A percentile compares a stretch with the other conserved stretches of the same genome.
Conservation (phyloP, 2,329 filamentous ascomycete species). For the Xylaria sp. region DNA sequence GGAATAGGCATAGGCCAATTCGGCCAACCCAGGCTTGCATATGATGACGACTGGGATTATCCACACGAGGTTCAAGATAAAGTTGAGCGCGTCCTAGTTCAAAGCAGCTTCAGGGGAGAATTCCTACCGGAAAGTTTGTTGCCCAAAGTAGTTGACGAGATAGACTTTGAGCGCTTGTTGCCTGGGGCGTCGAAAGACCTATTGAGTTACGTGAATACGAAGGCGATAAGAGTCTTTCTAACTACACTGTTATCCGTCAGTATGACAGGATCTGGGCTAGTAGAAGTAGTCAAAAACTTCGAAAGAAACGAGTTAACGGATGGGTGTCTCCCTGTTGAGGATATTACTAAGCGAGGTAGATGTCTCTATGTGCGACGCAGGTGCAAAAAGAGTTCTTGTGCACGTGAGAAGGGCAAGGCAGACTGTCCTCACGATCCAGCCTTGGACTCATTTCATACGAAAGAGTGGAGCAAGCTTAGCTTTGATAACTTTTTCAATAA, state of each 20-base stretch:
- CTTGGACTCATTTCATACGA: conserved; percentile 22
- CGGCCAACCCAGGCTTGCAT: background rate
- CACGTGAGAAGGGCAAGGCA: background rate
- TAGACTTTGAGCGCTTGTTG: conserved; percentile 19
- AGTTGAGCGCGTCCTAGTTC: background rate
- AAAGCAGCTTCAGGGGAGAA: background rate
- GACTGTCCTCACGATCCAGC: conserved; percentile 3
- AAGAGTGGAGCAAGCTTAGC: conserved; percentile 2
- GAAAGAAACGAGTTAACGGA: conserved; percentile 11
- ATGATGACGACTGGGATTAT: background rate
- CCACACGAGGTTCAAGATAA: background rate
- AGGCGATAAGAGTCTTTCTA: conserved; percentile 19
- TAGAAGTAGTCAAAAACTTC: conserved; percentile 15
- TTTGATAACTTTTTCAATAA: conserved; percentile 5
- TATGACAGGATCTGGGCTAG: background rate
- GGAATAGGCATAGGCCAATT: background rate
- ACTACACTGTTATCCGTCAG: background rate
- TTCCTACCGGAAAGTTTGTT: conserved; percentile 21
- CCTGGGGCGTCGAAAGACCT: conserved; percentile 15
- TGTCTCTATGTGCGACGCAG: conserved; percentile 3
- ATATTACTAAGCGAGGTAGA: conserved; percentile 11
- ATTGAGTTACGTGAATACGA: background rate
- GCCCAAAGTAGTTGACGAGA: background rate
- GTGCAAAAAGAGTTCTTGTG: background rate
- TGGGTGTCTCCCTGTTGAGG: conserved; percentile 14